Conservation (phyloP, 345 rosid species). For the Eucalyptus polyanthemos region DNA sequence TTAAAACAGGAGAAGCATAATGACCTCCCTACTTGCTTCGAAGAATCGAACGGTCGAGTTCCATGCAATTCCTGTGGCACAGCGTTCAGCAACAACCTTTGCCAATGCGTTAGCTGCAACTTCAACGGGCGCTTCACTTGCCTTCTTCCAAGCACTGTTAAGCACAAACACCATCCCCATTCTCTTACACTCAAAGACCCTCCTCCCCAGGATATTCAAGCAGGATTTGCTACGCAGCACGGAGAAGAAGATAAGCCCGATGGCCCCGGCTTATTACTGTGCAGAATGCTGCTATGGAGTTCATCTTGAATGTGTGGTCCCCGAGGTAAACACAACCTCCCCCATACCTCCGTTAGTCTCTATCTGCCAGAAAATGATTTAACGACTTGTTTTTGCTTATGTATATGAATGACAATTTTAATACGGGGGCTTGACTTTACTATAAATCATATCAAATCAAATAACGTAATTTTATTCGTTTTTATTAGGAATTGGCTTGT, state of each 20-base stretch:
- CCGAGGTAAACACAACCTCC: background rate
- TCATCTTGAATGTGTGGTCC: background rate
- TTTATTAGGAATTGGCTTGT: background rate
- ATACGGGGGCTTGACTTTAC: background rate
- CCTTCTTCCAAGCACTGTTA: background rate
- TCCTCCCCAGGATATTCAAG: background rate
- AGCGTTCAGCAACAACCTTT: background rate
- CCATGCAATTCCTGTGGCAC: background rate
- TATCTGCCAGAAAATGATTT: background rate
- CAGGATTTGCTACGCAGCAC: background rate
- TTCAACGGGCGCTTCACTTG: background rate
- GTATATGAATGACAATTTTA: background rate
- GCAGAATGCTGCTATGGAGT: background rate
- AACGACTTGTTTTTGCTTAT: background rate
- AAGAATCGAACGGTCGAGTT: background rate
- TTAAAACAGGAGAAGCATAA: background rate
- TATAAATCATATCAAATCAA: background rate
- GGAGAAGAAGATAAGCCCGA: background rate
- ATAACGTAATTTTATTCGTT: background rate
- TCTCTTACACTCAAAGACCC: background rate
- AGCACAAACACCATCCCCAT: background rate
- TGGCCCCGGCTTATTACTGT: background rate
- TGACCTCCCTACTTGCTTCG: background rate
- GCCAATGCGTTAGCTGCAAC: background rate
- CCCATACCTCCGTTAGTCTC: background rate